Evolutionary conservation across 1,139 yeast species (phyloP).

Genomic region (Taphrina pruni): DNA sequence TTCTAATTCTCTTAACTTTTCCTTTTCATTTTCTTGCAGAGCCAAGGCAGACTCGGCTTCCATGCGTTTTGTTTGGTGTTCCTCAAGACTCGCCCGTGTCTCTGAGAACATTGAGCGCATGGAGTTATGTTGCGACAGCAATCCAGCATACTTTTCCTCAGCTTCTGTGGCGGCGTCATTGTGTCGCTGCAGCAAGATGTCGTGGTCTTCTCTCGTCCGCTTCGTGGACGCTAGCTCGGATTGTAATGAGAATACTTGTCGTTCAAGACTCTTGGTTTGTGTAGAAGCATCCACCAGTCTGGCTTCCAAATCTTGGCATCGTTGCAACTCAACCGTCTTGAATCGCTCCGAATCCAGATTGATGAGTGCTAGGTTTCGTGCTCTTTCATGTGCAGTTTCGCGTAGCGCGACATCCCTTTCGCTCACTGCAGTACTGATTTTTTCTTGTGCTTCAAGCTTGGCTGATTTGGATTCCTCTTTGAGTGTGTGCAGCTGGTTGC

Average conservation of each 20-base stretch:
- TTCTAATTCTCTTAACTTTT: slow-evolving; percentile 28
- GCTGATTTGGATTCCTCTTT: slow-evolving; percentile 50
- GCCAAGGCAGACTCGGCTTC: slow-evolving; percentile 25
- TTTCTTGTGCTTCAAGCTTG: slow-evolving; percentile 51
- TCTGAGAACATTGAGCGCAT: slow-evolving; percentile 10
- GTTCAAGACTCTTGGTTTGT: slow-evolving; percentile 14
- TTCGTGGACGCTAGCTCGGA: slow-evolving; percentile 24
- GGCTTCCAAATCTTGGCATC: slow-evolving; percentile 43
- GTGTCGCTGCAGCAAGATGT: slow-evolving; percentile 11
- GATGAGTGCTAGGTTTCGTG: slow-evolving; percentile 31
- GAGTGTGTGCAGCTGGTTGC: slow-evolving; percentile 51
- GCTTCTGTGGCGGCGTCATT: slow-evolving; percentile 22
- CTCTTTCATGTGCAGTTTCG: slow-evolving; percentile 43
- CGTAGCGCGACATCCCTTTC: slow-evolving; percentile 46
- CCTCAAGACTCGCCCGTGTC: slow-evolving; percentile 20
- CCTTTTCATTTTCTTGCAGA: slow-evolving; percentile 4
- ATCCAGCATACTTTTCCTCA: slow-evolving; percentile 17
- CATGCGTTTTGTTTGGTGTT: slow-evolving; percentile 25
- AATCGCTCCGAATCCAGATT: slow-evolving; percentile 29
- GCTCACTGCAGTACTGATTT: slow-evolving; percentile 47
- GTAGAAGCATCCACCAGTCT: slow-evolving; percentile 37
- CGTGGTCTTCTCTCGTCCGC: slow-evolving; percentile 12
- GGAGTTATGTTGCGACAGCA: slow-evolving; percentile 23
- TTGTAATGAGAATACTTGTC: slow-evolving; percentile 18
- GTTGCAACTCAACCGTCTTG: slow-evolving; percentile 32